Conservation (phyloP, 495 filamentous ascomycete species). For the Cercophora scortea region DNA sequence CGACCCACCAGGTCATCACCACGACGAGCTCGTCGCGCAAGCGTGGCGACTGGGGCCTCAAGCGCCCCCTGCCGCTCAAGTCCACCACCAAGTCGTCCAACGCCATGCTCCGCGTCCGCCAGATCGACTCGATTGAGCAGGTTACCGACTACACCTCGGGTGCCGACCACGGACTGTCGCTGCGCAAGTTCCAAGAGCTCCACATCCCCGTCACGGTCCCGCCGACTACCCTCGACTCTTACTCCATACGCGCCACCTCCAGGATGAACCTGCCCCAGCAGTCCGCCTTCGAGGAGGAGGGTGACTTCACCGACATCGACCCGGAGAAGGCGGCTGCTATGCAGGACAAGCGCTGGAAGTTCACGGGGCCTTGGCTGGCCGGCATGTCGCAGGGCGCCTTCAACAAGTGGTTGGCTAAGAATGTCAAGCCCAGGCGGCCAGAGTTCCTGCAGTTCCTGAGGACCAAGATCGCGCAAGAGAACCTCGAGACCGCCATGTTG, state of each 20-base stretch:
- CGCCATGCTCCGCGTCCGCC: constrained; percentile 61
- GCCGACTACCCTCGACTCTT: background rate
- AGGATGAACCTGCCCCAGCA: constrained; percentile 5
- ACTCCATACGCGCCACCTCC: constrained; percentile 14
- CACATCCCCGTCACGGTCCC: constrained; percentile 45
- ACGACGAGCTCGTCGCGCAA: constrained; percentile 66
- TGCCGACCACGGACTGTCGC: constrained; percentile 69
- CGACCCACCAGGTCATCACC: constrained; percentile 77
- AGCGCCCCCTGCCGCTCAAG: constrained; percentile 70
- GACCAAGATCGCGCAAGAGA: constrained; percentile 32
- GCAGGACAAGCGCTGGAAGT: constrained; percentile 57
- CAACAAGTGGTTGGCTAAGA: constrained; percentile 50
- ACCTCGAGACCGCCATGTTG: constrained; percentile 32
- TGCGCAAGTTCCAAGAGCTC: constrained; percentile 80
- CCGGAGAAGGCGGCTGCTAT: constrained; percentile 17
- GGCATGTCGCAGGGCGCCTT: constrained; percentile 70
- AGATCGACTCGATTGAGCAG: constrained; percentile 82
- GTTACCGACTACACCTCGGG: constrained; percentile 86
- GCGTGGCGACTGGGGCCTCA: constrained; percentile 90
- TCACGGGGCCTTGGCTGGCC: constrained; percentile 72
- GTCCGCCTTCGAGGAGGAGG: constrained; percentile 53
- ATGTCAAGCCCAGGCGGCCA: constrained; percentile 49
- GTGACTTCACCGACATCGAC: constrained; percentile 40
- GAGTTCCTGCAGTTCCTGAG: constrained; percentile 59
- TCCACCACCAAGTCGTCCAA: constrained; percentile 63